Evolutionary conservation across 805 yeast genomes (phyloP).

Genomic region (Metschnikowia rubicola): DNA sequence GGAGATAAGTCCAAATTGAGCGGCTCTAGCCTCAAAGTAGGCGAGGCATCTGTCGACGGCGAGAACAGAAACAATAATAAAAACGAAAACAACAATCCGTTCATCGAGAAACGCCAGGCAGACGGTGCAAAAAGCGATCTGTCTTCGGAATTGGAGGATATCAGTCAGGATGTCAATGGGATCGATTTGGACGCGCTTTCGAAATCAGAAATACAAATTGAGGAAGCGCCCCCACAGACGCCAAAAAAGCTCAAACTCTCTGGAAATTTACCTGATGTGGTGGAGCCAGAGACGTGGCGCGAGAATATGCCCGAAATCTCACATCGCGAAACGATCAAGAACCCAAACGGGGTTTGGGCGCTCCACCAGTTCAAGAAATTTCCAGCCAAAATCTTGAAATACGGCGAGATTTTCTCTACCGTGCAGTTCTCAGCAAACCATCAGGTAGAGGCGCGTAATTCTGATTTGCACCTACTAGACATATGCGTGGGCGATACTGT

Average conservation of each 20-base stretch:
- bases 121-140: background rate
- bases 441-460: conserved; percentile 26
- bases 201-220: background rate
- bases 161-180: conserved; percentile 15
- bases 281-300: background rate
- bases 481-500: conserved; percentile 56
- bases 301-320: background rate
- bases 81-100: background rate
- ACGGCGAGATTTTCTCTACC: conserved; percentile 24
- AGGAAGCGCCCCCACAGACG: background rate
- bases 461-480: conserved; percentile 46
- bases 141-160: conserved; percentile 23
- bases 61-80: background rate
- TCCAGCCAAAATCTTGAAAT: conserved; percentile 44
- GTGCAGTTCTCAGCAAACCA: conserved; percentile 38
- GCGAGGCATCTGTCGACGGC: background rate
- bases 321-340: conserved; percentile 11
- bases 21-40: background rate
- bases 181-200: conserved; percentile 8
- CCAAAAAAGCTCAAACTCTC: background rate
- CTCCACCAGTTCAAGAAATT: conserved; percentile 46
- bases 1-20: background rate
- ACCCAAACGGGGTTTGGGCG: conserved; percentile 49
- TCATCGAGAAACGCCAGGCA: background rate
- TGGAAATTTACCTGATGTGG: too few species aligned